These are phyloP conservation scores for Apiotrichum brassicae DNA, from an alignment of 1,284 basidiomycete species.

Conservation along the genomic window DNA sequence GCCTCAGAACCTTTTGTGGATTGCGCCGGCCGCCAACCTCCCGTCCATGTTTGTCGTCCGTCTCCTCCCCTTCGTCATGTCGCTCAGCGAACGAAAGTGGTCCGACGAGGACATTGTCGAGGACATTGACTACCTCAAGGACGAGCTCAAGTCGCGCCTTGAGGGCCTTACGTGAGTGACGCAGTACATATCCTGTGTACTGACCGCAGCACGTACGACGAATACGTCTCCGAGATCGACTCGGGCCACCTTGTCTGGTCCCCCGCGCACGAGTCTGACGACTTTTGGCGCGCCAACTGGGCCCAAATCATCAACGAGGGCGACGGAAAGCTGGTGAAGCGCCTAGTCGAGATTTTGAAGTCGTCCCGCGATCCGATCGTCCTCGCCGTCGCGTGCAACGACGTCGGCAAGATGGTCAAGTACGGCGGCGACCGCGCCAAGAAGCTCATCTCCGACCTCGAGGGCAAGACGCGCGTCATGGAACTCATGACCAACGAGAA, in stretches of 20 bases:
- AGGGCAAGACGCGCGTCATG: constrained; percentile 87
- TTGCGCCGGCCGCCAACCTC: constrained; percentile 60
- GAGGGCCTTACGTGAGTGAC: constrained; percentile 56
- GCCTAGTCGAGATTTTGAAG: constrained; percentile 63
- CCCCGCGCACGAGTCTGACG: constrained; percentile 89
- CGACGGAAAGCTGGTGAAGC: constrained; percentile 73
- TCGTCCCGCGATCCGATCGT: constrained; percentile 67
- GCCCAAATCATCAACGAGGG: constrained; percentile 77
- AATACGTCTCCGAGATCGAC: constrained; percentile 83
- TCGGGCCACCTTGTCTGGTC: constrained; percentile 91
- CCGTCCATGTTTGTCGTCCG: constrained; percentile 88
- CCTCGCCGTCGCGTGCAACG: constrained; percentile 81
- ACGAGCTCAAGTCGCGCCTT: constrained; percentile 73
- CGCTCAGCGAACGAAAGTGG: constrained; percentile 78
- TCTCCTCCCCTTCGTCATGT: constrained; percentile 77
- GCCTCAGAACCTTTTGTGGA: constrained; percentile 68
- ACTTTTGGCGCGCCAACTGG: constrained; percentile 97
- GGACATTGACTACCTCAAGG: constrained; percentile 76
- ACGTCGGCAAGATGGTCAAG: constrained; percentile 89
- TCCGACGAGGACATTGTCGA: constrained; percentile 91
- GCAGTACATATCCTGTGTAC: no score
- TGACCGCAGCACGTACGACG: constrained; percentile 66
- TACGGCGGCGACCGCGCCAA: constrained; percentile 76
- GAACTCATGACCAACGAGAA: constrained; percentile 86
- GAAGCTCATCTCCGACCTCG: constrained; percentile 75